Evolutionary conservation across 1,284 basidiomycete species (phyloP).

Genomic region (Melampsora larici-populina): DNA sequence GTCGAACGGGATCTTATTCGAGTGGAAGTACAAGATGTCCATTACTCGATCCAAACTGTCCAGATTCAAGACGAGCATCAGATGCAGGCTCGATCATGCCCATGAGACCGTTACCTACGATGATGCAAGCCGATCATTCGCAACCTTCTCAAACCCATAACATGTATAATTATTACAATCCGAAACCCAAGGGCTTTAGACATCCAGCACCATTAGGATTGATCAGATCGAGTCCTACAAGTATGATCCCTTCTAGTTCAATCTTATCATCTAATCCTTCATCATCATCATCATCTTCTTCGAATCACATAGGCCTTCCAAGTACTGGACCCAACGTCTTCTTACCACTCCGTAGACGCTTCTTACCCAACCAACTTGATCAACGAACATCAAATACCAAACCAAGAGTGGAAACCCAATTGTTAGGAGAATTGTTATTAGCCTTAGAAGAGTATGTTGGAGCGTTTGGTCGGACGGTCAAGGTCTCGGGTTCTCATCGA

Average conservation of each 20-base stretch:
- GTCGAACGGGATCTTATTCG: background rate
- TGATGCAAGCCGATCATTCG: background rate
- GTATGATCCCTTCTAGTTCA: no score
- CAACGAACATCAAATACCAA: background rate
- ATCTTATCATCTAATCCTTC: background rate
- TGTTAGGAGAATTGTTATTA: slow-evolving; percentile 23
- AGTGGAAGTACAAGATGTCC: slow-evolving; percentile 28
- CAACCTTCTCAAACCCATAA: no score
- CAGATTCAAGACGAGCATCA: slow-evolving; percentile 16
- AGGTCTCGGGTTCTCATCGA: slow-evolving; percentile 34
- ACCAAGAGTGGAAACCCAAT: slow-evolving; percentile 36
- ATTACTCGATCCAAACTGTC: slow-evolving; percentile 18
- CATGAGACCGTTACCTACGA: slow-evolving; percentile 30
- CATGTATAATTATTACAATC: no score
- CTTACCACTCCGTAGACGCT: slow-evolving; percentile 24
- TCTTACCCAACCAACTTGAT: slow-evolving; percentile 18
- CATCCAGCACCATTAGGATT: background rate
- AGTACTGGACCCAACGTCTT: slow-evolving; percentile 20
- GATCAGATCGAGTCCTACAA: no score
- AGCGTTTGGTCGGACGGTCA: slow-evolving; percentile 30
- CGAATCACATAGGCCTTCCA: no score
- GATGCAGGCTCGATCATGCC: slow-evolving; percentile 21
- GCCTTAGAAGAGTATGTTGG: slow-evolving; percentile 34
- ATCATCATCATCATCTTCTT: no score
- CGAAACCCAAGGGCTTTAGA: no score